These are phyloP conservation scores for Candida nanaspora DNA, from an alignment of 805 yeast species.

Conservation along the genomic window DNA sequence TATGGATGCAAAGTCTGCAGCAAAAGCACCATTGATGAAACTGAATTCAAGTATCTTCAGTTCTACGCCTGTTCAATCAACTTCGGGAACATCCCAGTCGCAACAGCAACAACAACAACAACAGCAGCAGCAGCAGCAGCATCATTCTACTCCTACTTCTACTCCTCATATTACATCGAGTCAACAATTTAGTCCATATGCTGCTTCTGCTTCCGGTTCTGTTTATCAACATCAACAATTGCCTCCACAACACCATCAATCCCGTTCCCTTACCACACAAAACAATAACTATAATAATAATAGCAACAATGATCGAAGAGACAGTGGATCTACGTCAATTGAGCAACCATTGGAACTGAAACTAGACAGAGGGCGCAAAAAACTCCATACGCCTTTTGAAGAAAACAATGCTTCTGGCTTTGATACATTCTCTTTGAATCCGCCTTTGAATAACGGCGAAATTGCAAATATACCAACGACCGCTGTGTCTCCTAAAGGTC, in stretches of 20 bases:
- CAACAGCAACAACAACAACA: not conserved
- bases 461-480: no score
- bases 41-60: not conserved
- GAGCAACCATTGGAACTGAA: slow-evolving; percentile 1
- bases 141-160: not conserved
- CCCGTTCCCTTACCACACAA: no score
- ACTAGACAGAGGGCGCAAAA: no score
- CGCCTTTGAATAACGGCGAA: no score
- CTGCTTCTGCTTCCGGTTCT: no score
- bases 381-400: no score
- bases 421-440: no score
- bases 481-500: no score
- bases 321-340: not conserved
- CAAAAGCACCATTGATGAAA: not conserved
- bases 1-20: slow-evolving; percentile 7
- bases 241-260: not conserved
- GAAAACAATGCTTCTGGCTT: no score
- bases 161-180: not conserved
- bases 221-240: not conserved
- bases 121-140: not conserved
- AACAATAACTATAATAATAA: no score
- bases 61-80: not conserved
- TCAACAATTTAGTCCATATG: no score
- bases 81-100: not conserved
- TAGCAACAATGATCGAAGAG: not conserved